Evolutionary conservation across 2,329 filamentous ascomycete species (phyloP).

Genomic region (Laburnicola sp.): DNA sequence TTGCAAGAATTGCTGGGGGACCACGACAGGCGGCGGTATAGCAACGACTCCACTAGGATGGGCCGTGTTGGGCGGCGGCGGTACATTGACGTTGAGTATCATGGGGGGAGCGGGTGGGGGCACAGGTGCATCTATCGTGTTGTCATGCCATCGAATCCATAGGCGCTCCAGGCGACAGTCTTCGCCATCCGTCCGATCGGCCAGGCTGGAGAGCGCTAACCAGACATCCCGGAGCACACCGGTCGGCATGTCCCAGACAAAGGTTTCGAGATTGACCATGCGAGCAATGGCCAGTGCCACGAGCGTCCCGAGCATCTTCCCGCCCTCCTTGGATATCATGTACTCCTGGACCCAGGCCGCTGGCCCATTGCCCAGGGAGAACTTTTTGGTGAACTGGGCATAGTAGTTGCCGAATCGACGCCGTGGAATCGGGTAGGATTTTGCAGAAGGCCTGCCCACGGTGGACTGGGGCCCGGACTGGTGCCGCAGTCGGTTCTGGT

Average conservation of each 20-base stretch:
- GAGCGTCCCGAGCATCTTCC: slow-evolving; percentile 85
- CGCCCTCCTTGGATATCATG: slow-evolving; percentile 77
- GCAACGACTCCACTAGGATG: slow-evolving; percentile 41
- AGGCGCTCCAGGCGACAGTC: slow-evolving; percentile 71
- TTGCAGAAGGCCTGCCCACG: slow-evolving; percentile 16
- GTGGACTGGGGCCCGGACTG: slow-evolving; percentile 5
- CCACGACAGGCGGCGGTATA: slow-evolving; percentile 37
- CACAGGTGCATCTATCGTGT: slow-evolving; percentile 53
- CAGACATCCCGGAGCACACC: slow-evolving; percentile 81
- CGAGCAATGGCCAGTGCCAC: slow-evolving; percentile 77
- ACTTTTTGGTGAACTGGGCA: slow-evolving; percentile 77
- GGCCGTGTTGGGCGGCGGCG: slow-evolving; percentile 44
- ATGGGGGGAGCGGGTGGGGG: slow-evolving; percentile 44
- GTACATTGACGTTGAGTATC: slow-evolving; percentile 42
- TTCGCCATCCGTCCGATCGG: slow-evolving; percentile 61
- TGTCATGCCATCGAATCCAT: slow-evolving; percentile 85
- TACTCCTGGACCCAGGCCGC: slow-evolving; percentile 79
- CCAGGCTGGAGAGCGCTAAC: slow-evolving; percentile 73
- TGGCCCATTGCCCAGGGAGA: slow-evolving; percentile 82
- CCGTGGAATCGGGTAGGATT: slow-evolving; percentile 43
- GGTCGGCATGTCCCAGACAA: slow-evolving; percentile 88
- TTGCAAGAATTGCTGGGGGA: slow-evolving; percentile 31
- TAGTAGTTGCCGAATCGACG: slow-evolving; percentile 71
- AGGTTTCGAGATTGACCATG: slow-evolving; percentile 80
- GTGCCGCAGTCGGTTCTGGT: slow-evolving; percentile 42